Evolutionary conservation across 176 grass and related monocot genomes (phyloP).

Genomic region (Aegilops speltoides): DNA sequence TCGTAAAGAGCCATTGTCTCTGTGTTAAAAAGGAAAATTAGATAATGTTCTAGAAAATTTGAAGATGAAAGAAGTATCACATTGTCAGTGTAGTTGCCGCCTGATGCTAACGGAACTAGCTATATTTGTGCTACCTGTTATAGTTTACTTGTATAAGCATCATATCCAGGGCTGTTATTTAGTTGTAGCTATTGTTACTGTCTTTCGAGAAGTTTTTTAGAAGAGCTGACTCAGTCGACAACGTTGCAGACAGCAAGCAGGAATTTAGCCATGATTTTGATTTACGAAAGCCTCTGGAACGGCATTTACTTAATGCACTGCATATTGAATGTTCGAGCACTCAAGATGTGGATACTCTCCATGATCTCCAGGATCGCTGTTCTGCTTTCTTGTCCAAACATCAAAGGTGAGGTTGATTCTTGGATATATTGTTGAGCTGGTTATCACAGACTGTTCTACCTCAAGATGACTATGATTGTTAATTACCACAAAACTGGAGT

Average conservation of each 20-base stretch:
- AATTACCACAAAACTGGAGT: background rate
- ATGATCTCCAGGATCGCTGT: constrained; percentile 37
- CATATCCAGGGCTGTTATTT: background rate
- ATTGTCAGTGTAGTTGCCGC: background rate
- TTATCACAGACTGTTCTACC: background rate
- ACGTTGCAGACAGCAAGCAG: constrained; percentile 64
- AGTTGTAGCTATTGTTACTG: background rate
- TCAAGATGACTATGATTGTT: background rate
- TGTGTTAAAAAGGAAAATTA: background rate
- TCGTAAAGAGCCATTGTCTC: background rate
- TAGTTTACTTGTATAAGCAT: background rate
- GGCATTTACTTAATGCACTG: constrained; percentile 58
- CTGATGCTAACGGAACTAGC: background rate
- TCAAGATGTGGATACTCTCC: constrained; percentile 53
- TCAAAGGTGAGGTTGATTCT: constrained; percentile 42
- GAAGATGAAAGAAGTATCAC: background rate
- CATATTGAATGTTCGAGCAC: constrained; percentile 73
- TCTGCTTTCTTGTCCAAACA: constrained; percentile 73
- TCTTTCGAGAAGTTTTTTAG: background rate
- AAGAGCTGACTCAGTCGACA: background rate
- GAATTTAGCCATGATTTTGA: constrained; percentile 96
- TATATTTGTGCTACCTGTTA: background rate
- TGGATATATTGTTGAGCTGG: background rate
- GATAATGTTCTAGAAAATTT: background rate
- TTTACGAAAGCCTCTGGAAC: constrained; percentile 80